Evolutionary conservation across 2,329 filamentous ascomycete species (phyloP).

Genomic region (Fusarium setosum): DNA sequence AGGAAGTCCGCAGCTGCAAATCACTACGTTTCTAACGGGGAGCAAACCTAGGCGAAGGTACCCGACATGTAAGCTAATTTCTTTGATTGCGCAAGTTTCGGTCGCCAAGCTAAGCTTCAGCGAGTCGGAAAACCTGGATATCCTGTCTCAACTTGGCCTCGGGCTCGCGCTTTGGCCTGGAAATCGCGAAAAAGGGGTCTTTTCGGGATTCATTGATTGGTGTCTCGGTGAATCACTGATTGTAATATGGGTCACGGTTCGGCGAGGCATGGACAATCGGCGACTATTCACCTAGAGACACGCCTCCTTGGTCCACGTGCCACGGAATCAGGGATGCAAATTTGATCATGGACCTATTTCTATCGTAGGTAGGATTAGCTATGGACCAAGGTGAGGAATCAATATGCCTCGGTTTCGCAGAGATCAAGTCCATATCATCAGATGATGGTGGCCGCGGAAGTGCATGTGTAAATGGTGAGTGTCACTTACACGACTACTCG

Average conservation of each 20-base stretch:
- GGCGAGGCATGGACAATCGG: neutral
- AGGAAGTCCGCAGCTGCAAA: no score
- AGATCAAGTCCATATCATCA: neutral
- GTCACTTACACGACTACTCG: neutral
- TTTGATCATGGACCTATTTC: neutral
- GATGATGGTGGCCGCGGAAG: neutral
- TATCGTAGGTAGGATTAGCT: neutral
- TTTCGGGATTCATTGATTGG: neutral
- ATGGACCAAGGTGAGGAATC: neutral
- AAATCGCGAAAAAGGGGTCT: neutral
- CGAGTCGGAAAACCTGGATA: conserved; percentile 22
- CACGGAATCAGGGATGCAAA: neutral
- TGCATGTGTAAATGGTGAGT: neutral
- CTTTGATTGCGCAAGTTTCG: neutral
- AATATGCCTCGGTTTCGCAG: neutral
- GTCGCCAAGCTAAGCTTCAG: neutral
- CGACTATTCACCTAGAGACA: conserved; percentile 15
- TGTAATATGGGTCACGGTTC: conserved; percentile 5
- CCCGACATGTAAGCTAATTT: neutral
- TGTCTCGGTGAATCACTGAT: neutral
- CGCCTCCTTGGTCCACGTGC: conserved; percentile 3
- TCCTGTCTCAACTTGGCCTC: conserved; percentile 2
- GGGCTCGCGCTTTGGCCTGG: conserved; percentile 6
- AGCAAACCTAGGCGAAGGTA: conserved; percentile 1
- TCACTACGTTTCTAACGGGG: no score